Conservation (phyloP, 306 rosid species). For the Neltuma alba region DNA sequence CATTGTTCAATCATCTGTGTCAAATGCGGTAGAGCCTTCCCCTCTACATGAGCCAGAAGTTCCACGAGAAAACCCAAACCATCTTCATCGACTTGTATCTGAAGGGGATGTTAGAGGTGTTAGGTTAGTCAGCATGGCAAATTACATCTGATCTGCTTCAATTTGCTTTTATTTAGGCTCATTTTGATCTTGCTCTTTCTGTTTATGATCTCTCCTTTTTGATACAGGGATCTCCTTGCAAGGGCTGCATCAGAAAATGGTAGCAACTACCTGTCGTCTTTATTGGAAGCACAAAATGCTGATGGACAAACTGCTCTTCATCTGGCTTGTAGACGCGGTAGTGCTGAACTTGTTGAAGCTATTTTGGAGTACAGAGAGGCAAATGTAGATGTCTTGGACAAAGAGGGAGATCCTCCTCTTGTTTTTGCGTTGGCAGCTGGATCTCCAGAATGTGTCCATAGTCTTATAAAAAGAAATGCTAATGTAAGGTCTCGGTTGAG, state of each 20-base stretch:
- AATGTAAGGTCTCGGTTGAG: constrained; percentile 84
- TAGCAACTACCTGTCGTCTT: constrained; percentile 54
- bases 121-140: constrained; percentile 63
- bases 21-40: constrained; percentile 66
- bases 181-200: constrained; percentile 30
- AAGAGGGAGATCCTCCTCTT: constrained; percentile 98
- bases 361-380: constrained; percentile 83
- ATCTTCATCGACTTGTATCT: constrained; percentile 82
- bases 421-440: constrained; percentile 99
- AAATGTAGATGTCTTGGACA: constrained; percentile 88
- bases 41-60: constrained; percentile 60
- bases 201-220: constrained; percentile 33
- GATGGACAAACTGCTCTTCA: constrained; percentile 99
- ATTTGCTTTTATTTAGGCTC: constrained; percentile 22
- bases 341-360: constrained; percentile 84
- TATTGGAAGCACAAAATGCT: constrained; percentile 87
- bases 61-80: constrained; percentile 59
- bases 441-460: constrained; percentile 84
- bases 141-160: constrained; percentile 25
- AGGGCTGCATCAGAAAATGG: constrained; percentile 71
- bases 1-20: constrained; percentile 56
- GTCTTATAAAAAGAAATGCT: constrained; percentile 83
- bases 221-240: constrained; percentile 74
- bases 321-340: constrained; percentile 95
- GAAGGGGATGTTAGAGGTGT: constrained; percentile 83